These are phyloP conservation scores for Eucalyptus tenuipes DNA, from an alignment of 345 rosid genomes.

Conservation along the genomic window DNA sequence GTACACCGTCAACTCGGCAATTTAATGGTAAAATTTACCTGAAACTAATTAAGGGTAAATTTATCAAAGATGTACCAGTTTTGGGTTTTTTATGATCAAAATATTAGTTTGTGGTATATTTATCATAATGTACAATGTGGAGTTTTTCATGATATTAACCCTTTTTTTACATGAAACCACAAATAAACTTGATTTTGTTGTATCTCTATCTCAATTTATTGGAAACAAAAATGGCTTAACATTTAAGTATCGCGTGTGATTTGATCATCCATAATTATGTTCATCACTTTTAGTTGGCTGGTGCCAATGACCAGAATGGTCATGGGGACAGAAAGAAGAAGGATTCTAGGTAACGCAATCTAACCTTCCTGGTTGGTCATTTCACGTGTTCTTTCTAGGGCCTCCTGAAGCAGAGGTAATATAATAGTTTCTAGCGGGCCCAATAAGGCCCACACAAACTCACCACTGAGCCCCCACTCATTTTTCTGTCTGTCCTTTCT, in stretches of 20 bases:
- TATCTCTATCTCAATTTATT: not conserved
- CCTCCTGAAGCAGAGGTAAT: not conserved
- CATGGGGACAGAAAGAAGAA: not conserved
- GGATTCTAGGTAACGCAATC: not conserved
- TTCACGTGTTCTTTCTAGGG: not conserved
- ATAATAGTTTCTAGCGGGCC: not conserved
- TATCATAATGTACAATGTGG: accelerated
- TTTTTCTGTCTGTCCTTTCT: not conserved
- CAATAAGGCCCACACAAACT: not conserved
- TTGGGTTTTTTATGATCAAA: no score
- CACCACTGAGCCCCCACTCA: not conserved
- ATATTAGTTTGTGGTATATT: no score
- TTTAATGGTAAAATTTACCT: accelerated
- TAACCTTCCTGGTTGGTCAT: not conserved
- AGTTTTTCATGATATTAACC: no score
- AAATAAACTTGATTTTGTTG: not conserved
- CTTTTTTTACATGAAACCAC: not conserved
- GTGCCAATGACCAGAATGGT: not conserved
- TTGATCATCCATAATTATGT: not conserved
- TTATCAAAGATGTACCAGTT: accelerated
- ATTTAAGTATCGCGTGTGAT: not conserved
- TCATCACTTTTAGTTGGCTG: not conserved
- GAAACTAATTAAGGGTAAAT: no score
- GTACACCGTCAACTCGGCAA: accelerated
- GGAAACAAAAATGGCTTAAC: not conserved